Evolutionary conservation across 441 rosid genomes (phyloP), one percentile per base, ranked within the genome.

Genomic region (Populus hybrid): DNA sequence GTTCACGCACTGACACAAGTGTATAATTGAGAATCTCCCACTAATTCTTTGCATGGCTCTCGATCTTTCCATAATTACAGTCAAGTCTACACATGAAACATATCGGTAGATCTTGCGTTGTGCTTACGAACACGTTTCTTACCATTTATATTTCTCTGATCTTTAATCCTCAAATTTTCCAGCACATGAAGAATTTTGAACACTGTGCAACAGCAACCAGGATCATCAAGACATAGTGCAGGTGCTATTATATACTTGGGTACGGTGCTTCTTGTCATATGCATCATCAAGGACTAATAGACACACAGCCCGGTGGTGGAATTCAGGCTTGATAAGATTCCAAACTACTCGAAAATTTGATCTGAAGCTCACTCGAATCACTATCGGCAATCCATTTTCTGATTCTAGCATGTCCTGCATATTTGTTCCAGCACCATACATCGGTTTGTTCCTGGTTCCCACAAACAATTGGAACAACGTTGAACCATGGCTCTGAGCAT

Each of bases 371-470:
- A 87, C 34, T 0, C 88, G 82, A 74, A 95, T 75, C 40, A 79
- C 69, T 24, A 95, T 28, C 5, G 99, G 90, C 88, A 93, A 72
- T 14, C 98, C 98, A 75, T 50, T 82, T n/a, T 86, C 87, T 0
- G 94, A 91, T 20, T 88, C 90, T 30, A 93, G 83, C 90, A 95
- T 69, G 84, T 93, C 98, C 66, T 86, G 78, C 97, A 93, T 92
- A 79, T 75, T 88, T 73, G 88, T 81, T 72, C 96, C 98, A 0
- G 98, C 98, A 10, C 95, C 95, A 72, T 95, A 95, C 94, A 95
- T 86, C 0, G 93, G 90, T 70, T 80, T 89, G 81, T 85, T 92
- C 83, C 70, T 84, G 11, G 93, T 86, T 73, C 92, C 97, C 36
- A 90, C 84, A 21, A 75, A 76, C 67, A 95, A 59, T 61, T 70